phyloP scores from a whole-genome alignment of 2,329 filamentous ascomycete genomes.

The Pyricularia pennisetigena region DNA sequence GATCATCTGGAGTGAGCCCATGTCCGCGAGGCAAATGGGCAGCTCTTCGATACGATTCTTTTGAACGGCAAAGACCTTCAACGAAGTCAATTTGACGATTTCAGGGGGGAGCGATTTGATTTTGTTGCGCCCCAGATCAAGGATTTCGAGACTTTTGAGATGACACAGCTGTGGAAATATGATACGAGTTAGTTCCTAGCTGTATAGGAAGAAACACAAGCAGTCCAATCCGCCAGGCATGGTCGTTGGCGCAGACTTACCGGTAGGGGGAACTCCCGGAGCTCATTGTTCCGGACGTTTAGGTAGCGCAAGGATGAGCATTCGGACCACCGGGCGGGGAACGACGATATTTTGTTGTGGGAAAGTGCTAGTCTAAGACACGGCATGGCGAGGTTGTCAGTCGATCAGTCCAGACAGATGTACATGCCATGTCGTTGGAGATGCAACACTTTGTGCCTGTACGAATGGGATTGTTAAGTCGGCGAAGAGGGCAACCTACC shows the following conservation, averaged over 20 bases:
- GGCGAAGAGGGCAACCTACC: slow-evolving; percentile 33
- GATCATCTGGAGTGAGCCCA: slow-evolving; percentile 79
- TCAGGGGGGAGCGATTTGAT: slow-evolving; percentile 68
- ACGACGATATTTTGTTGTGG: slow-evolving; percentile 65
- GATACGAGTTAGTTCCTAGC: slow-evolving; percentile 7
- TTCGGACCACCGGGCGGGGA: slow-evolving; percentile 63
- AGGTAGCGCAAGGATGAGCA: slow-evolving; percentile 71
- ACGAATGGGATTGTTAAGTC: background rate
- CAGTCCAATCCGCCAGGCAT: background rate
- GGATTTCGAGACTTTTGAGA: slow-evolving; percentile 77
- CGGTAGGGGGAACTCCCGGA: slow-evolving; percentile 50
- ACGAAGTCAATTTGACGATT: slow-evolving; percentile 68
- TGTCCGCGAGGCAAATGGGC: slow-evolving; percentile 76
- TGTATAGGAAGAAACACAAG: background rate
- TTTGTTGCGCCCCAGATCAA: slow-evolving; percentile 85
- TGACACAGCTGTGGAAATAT: slow-evolving; percentile 61
- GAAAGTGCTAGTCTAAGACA: slow-evolving; percentile 60
- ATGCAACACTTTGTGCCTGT: too few species aligned
- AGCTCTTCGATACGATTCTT: slow-evolving; percentile 81
- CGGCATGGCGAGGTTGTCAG: slow-evolving; percentile 11
- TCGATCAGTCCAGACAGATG: background rate
- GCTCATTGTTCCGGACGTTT: slow-evolving; percentile 68
- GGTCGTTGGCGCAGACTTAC: slow-evolving; percentile 25
- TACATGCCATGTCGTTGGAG: background rate
- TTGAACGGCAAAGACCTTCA: slow-evolving; percentile 82